A percentile compares a stretch with the other conserved stretches of the same genome.
Evolutionary conservation across 495 filamentous ascomycete genomes (phyloP).

Genomic region (Amniculicola lignicola): DNA sequence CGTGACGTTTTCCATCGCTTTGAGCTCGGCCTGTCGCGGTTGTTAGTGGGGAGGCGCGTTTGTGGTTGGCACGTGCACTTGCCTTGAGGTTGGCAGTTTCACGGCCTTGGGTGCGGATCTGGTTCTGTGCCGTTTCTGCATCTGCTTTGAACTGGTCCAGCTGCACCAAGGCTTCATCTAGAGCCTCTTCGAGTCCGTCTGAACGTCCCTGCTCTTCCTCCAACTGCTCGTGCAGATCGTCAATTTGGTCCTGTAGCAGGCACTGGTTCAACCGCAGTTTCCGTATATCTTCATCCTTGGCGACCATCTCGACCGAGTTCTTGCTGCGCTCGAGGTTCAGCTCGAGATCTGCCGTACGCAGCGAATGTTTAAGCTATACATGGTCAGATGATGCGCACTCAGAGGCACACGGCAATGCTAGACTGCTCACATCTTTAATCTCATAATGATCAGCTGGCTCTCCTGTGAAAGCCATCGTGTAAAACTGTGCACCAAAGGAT

Average conservation of each 20-base stretch:
- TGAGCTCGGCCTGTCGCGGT: constrained; percentile 60
- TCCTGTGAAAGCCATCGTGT: constrained; percentile 8
- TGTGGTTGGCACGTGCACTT: constrained; percentile 20
- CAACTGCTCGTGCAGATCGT: constrained; percentile 60
- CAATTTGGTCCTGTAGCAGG: constrained; percentile 68
- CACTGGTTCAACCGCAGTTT: constrained; percentile 58
- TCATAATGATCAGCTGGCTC: constrained; percentile 23
- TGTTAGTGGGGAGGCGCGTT: constrained; percentile 14
- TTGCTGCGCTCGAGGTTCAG: constrained; percentile 60
- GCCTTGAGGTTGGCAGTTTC: constrained; percentile 71
- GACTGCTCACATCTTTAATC: constrained; percentile 26
- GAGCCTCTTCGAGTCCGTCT: constrained; percentile 47
- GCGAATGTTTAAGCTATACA: constrained; percentile 42
- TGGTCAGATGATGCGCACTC: not conserved
- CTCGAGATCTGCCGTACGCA: constrained; percentile 56
- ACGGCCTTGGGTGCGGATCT: constrained; percentile 55
- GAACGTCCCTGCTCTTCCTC: constrained; percentile 53
- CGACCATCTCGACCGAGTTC: constrained; percentile 56
- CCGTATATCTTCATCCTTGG: constrained; percentile 66
- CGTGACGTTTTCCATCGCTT: constrained; percentile 57
- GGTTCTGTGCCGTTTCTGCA: constrained; percentile 53
- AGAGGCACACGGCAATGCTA: not conserved
- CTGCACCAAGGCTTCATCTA: constrained; percentile 55
- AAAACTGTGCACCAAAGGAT: constrained; percentile 21
- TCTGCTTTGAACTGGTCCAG: constrained; percentile 57